Evolutionary conservation across 139 green algal species (phyloP).

Genomic region (Chloropicon primus): DNA sequence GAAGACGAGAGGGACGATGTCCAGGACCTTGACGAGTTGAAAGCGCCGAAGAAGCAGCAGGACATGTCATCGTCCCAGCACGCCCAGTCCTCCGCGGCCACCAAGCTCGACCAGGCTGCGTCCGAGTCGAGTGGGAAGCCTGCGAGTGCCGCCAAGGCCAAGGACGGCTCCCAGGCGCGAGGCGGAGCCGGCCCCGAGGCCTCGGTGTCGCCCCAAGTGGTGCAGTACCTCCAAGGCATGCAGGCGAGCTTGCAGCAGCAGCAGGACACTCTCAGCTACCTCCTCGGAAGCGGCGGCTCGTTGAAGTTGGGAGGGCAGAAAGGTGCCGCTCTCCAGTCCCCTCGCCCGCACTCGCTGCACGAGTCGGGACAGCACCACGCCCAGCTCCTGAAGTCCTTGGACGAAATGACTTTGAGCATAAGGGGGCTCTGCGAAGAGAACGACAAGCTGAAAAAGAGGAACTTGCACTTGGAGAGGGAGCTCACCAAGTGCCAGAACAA

Average conservation of each 20-base stretch:
- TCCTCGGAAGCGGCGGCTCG: neutral
- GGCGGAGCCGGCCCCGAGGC: neutral
- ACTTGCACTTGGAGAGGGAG: neutral
- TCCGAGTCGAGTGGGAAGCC: too few species aligned
- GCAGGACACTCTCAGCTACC: neutral
- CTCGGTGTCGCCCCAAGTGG: neutral
- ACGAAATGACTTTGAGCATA: neutral
- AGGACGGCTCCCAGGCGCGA: neutral
- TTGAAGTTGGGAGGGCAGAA: neutral
- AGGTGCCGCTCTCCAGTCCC: neutral
- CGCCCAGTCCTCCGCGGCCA: neutral
- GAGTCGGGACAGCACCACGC: neutral
- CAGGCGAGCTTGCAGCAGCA: neutral
- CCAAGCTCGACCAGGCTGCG: neutral
- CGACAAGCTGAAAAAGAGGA: neutral
- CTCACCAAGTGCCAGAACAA: neutral
- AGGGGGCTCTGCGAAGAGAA: neutral
- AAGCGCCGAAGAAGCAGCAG: neutral
- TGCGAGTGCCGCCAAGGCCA: neutral
- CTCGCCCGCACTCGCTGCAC: neutral
- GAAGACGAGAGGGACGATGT: neutral
- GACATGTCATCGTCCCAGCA: too few species aligned
- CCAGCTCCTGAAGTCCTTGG: neutral
- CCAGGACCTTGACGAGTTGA: neutral
- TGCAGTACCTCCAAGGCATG: neutral